These are phyloP conservation scores for Solanum corneliomulleri DNA, from an alignment of 257 asterid species.

Conservation along the genomic window DNA sequence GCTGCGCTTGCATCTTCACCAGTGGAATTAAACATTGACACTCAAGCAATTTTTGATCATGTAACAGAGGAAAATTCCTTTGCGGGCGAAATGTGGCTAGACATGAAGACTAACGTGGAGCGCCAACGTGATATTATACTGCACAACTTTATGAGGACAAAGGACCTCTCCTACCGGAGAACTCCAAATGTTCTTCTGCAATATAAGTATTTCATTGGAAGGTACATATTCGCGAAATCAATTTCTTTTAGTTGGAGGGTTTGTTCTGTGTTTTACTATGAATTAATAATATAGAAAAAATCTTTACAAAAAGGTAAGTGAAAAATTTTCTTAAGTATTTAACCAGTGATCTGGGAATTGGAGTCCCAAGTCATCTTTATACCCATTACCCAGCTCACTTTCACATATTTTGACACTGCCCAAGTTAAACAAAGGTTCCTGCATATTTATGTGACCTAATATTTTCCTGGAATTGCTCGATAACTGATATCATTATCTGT, in stretches of 20 bases:
- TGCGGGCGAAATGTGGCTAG: conserved; percentile 66
- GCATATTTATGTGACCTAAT: background rate
- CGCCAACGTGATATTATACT: conserved; percentile 38
- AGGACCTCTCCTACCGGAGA: conserved; percentile 70
- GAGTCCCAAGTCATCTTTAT: background rate
- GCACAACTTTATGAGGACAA: conserved; percentile 53
- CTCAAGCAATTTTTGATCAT: conserved; percentile 19
- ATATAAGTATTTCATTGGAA: conserved; percentile 63
- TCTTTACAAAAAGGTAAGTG: background rate
- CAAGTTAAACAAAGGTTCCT: background rate
- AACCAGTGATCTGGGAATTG: background rate
- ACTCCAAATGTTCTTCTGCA: conserved; percentile 61
- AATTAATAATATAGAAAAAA: background rate
- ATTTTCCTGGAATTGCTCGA: background rate
- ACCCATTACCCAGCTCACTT: background rate
- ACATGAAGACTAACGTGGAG: conserved; percentile 41
- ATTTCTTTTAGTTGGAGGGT: background rate
- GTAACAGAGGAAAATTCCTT: conserved; percentile 33
- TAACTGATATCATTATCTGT: background rate
- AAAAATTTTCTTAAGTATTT: background rate
- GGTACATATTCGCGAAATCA: conserved; percentile 24
- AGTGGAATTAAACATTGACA: conserved; percentile 9
- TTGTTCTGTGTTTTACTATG: background rate
- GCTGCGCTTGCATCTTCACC: conserved; percentile 16
- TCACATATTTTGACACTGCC: background rate